phyloP scores from a whole-genome alignment of 2,329 filamentous ascomycete genomes.

The Pseudogymnoascus sp. region DNA sequence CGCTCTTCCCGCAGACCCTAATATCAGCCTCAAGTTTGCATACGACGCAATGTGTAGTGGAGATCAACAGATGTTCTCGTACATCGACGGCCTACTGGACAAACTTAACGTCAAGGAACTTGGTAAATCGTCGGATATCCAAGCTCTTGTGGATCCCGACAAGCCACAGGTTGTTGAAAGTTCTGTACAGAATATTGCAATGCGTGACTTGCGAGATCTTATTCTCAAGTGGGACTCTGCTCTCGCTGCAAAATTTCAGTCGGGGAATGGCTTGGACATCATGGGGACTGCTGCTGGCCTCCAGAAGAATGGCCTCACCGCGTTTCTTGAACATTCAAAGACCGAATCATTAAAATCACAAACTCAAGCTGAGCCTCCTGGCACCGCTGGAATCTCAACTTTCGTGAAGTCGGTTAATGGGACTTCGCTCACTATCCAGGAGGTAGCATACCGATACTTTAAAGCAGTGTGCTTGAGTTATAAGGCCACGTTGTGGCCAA shows the following conservation, averaged over 20 bases:
- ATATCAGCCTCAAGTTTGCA: conserved; percentile 41
- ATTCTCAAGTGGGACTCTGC: conserved; percentile 33
- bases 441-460: conserved; percentile 54
- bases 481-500: conserved; percentile 48
- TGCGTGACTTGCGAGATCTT: conserved; percentile 32
- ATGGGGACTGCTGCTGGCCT: conserved; percentile 24
- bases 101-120: conserved; percentile 27
- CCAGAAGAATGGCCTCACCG: conserved; percentile 43
- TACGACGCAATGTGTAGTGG: conserved; percentile 15
- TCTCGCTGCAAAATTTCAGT: conserved; percentile 29
- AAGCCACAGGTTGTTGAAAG: conserved; percentile 14
- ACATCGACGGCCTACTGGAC: conserved; percentile 21
- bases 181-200: conserved; percentile 21
- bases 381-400: conserved; percentile 35
- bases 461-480: conserved; percentile 45
- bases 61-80: conserved; percentile 26
- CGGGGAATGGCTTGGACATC: conserved; percentile 26
- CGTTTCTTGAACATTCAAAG: conserved; percentile 59
- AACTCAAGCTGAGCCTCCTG: conserved; percentile 35
- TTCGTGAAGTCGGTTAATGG: conserved; percentile 46
- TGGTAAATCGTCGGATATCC: conserved; percentile 23
- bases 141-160: conserved; percentile 20
- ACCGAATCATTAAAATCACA: conserved; percentile 29
- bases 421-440: conserved; percentile 47
- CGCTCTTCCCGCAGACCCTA: conserved; percentile 44